phyloP scores from a whole-genome alignment of 1,284 basidiomycete species.

The Agroathelia rolfsii region DNA sequence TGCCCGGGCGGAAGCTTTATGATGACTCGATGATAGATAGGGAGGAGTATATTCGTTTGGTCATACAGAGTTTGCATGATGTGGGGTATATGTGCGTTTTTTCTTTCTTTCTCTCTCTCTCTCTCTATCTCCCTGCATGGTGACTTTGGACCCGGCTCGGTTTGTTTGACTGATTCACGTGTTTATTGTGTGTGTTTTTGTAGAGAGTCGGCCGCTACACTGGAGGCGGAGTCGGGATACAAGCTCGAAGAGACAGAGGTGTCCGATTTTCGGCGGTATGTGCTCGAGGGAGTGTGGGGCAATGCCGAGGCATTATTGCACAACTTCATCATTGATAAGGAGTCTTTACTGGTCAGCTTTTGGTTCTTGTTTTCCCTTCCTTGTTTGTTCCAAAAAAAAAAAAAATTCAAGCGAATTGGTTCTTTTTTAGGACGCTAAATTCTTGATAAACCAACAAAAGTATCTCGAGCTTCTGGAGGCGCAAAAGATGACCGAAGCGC shows the following conservation, averaged over 20 bases:
- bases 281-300: constrained; percentile 79
- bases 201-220: constrained; percentile 80
- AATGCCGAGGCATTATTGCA: constrained; percentile 73
- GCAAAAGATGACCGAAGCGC: constrained; percentile 71
- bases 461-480: constrained; percentile 92
- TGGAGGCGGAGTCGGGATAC: constrained; percentile 92
- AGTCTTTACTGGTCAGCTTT: constrained; percentile 51
- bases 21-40: constrained; percentile 69
- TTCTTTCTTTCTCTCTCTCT: constrained; percentile 9
- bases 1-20: constrained; percentile 64
- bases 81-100: constrained; percentile 82
- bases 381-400: constrained; percentile 6
- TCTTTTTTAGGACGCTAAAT: constrained; percentile 62
- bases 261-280: constrained; percentile 71
- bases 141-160: constrained; percentile 8
- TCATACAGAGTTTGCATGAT: constrained; percentile 86
- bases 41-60: constrained; percentile 86
- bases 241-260: constrained; percentile 75
- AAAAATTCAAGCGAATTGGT: no score
- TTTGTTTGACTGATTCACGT: no score
- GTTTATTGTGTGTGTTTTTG: constrained; percentile 10
- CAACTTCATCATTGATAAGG: constrained; percentile 55
- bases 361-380: constrained; percentile 9
- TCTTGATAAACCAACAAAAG: constrained; percentile 89
- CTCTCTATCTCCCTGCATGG: constrained; percentile 6